Evolutionary conservation across 1,284 basidiomycete genomes (phyloP).

Genomic region (Boletus smithii): DNA sequence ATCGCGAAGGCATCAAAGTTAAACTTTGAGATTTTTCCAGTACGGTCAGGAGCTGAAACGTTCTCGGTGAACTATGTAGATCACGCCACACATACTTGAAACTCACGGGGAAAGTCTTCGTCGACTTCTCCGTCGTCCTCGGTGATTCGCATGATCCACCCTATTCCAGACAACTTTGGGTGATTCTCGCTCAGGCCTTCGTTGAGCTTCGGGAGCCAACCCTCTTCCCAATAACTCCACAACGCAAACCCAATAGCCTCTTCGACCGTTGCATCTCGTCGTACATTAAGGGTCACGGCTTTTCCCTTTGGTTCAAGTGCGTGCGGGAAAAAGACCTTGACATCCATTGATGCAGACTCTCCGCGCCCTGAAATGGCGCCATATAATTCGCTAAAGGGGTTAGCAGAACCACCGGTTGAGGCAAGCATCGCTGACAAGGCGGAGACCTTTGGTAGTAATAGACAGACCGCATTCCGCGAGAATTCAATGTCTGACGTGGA

Average conservation of each 20-base stretch:
- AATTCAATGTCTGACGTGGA: conserved; percentile 43
- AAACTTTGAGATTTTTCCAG: conserved; percentile 83
- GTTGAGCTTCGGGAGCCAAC: conserved; percentile 74
- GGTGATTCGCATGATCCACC: conserved; percentile 94
- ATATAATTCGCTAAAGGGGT: conserved; percentile 82
- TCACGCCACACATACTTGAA: neutral
- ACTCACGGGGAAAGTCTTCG: conserved; percentile 92
- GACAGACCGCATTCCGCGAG: conserved; percentile 46
- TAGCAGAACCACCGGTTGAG: conserved; percentile 55
- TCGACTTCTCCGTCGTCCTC: conserved; percentile 98
- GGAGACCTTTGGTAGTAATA: conserved; percentile 46
- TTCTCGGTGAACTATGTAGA: conserved; percentile 4
- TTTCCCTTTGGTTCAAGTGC: conserved; percentile 60
- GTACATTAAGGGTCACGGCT: conserved; percentile 64
- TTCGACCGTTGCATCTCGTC: conserved; percentile 89
- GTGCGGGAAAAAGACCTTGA: conserved; percentile 88
- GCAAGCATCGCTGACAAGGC: conserved; percentile 67
- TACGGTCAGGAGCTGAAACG: conserved; percentile 81
- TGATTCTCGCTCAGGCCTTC: conserved; percentile 57
- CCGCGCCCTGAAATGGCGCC: conserved; percentile 74
- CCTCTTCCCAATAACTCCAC: conserved; percentile 89
- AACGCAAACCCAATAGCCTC: conserved; percentile 94
- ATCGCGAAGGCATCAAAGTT: conserved; percentile 91
- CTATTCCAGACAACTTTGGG: conserved; percentile 70
- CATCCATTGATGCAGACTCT: conserved; percentile 59